Evolutionary conservation across 768 basidiomycete species (phyloP).

Genomic region (Collybia mongolica): DNA sequence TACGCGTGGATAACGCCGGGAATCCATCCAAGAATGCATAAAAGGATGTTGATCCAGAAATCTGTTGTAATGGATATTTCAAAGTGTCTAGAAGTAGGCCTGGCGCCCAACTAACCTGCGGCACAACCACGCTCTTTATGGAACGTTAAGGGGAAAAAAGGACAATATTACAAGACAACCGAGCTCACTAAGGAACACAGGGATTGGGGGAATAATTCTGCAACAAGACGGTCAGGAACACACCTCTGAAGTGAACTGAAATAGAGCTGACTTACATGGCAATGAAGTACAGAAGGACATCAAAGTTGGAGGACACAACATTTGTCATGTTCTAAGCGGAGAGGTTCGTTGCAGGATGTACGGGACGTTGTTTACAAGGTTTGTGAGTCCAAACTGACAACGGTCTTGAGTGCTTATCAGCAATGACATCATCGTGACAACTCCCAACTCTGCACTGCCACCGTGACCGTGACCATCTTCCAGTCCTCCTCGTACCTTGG

Average conservation of each 20-base stretch:
- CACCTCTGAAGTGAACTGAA: background rate
- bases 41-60: constrained; percentile 34
- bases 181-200: constrained; percentile 6
- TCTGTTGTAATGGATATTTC: constrained; percentile 15
- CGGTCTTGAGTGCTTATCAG: too few species aligned
- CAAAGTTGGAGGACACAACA: constrained; percentile 1
- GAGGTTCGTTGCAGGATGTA: background rate
- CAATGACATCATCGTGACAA: too few species aligned
- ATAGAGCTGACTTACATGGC: background rate
- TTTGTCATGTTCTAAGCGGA: background rate
- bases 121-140: constrained; percentile 7
- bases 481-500: too few species aligned
- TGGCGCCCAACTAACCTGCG: constrained; percentile 5
- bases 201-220: constrained; percentile 6
- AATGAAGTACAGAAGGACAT: constrained; percentile 7
- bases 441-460: too few species aligned
- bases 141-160: background rate
- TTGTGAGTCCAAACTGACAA: too few species aligned
- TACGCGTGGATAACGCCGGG: constrained; percentile 53
- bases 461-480: too few species aligned
- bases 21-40: constrained; percentile 47
- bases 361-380: too few species aligned
- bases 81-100: too few species aligned
- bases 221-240: too few species aligned
- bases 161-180: background rate